Conservation (phyloP, 1,139 yeast species). For the Wickerhamomyces sp. region DNA sequence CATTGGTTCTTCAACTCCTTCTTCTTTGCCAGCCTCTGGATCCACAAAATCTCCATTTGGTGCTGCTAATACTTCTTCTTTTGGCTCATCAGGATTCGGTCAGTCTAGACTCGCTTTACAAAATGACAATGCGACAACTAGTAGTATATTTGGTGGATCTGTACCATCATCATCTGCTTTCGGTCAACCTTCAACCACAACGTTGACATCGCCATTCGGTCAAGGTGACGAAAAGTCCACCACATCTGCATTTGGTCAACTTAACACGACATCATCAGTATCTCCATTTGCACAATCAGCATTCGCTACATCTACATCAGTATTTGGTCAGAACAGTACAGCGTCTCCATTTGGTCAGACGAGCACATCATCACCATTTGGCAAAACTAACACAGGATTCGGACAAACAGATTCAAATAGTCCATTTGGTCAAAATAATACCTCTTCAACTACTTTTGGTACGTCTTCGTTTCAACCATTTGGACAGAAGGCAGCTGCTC, state of each 20-base stretch:
- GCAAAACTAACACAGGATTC: slow-evolving; percentile 2
- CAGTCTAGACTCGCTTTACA: background rate
- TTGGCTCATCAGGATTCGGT: slow-evolving; percentile 1
- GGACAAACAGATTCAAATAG: background rate
- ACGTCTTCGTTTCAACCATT: too few relatives aligned
- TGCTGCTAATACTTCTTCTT: background rate
- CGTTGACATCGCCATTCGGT: background rate
- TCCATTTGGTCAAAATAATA: too few relatives aligned
- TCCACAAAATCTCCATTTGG: background rate
- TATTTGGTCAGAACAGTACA: slow-evolving; percentile 1
- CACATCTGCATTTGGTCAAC: background rate
- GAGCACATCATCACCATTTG: slow-evolving; percentile 3
- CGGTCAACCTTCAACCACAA: too few relatives aligned
- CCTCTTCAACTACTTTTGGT: too few relatives aligned
- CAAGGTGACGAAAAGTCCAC: background rate
- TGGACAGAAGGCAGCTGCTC: background rate
- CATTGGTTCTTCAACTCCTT: background rate
- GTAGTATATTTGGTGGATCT: background rate
- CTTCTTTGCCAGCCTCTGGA: background rate
- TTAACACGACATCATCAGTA: background rate
- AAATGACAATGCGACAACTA: background rate
- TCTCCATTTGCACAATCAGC: slow-evolving; percentile 3
- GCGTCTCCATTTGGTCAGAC: slow-evolving; percentile 7
- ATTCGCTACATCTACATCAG: slow-evolving; percentile 2
- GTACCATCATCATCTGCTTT: too few relatives aligned